phyloP scores from a whole-genome alignment of 2,329 filamentous ascomycete genomes.

The Xylariomycetidae sp. region DNA sequence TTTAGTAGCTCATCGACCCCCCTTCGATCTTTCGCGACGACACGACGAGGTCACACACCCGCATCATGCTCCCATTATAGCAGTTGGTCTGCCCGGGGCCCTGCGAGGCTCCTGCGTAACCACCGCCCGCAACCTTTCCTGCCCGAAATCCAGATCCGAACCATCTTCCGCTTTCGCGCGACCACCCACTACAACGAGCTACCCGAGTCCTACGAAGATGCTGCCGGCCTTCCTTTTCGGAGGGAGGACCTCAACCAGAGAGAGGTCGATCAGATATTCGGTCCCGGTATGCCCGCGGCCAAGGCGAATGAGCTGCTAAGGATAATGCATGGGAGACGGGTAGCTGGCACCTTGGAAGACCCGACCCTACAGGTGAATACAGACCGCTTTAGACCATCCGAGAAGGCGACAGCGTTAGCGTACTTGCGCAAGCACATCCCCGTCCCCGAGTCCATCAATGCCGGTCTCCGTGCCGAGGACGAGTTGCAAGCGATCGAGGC shows the following conservation, averaged over 20 bases:
- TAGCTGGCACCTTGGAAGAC: conserved; percentile 58
- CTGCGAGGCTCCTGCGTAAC: conserved; percentile 4
- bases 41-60: conserved; percentile 4
- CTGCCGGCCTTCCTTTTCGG: conserved; percentile 47
- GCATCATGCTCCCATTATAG: conserved; percentile 18
- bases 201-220: conserved; percentile 51
- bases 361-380: conserved; percentile 46
- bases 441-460: conserved; percentile 56
- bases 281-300: conserved; percentile 35
- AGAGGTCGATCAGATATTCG: conserved; percentile 46
- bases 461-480: conserved; percentile 56
- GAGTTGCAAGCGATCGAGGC: conserved; percentile 50
- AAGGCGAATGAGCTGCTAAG: conserved; percentile 48
- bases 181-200: conserved; percentile 52
- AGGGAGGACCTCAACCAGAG: conserved; percentile 39
- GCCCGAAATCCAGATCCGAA: conserved; percentile 19
- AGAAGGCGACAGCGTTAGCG: conserved; percentile 41
- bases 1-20: conserved; percentile 7
- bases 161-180: conserved; percentile 26
- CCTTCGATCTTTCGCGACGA: conserved; percentile 16
- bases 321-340: conserved; percentile 56
- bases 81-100: conserved; percentile 7
- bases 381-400: conserved; percentile 32
- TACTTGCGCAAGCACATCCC: conserved; percentile 50
- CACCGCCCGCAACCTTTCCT: conserved; percentile 6